Base-by-base conservation (phyloP, 1,284 basidiomycete genomes). In the Thecaphora thlaspeos region DNA sequence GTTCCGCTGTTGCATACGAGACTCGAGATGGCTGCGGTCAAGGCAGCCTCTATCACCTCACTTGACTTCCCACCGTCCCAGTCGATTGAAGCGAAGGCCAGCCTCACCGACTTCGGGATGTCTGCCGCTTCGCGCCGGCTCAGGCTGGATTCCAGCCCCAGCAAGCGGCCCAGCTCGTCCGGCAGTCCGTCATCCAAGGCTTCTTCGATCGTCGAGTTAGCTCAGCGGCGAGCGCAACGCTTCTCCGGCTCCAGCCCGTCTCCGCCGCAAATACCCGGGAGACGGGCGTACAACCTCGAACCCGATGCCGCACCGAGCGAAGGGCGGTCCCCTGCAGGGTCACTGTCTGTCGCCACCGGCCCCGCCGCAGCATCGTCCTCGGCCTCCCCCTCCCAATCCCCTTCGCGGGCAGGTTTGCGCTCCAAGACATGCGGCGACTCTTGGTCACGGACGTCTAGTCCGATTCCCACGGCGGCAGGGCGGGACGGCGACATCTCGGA, bases 361-460 rank as follows among this genome's bases (percentile, higher is more conserved):
- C 38, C 51, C 24, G 45, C 42, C 26, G 26, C 26, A 28, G 26
- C 26, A 28, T 28, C 26, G 12, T 19, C 49, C 19, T 54, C 60
- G 36, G 26, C 56, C 18, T 46, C 55, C 2, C 49, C 55, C 1
- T 63, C 55, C 11, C 52, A 51, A 18, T 52, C 61, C 5, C 48
- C 48, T 7, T 55, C 52, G 32, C 51, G 52, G 17, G 46, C 45
- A n/a, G n/a, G n/a, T n/a, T n/a, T n/a, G n/a, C n/a, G n/a, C n/a
- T n/a, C n/a, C n/a, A n/a, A n/a, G n/a, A n/a, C n/a, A n/a, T n/a
- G n/a, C n/a, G n/a, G 26, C 26, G 26, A 28, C 7, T 28, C 26
- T 28, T 11, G 26, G 11, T 28, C 26, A 11, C 26, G 24, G 40
- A 32, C 55, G 45, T 42, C 41, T 51, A n/a, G 39, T 36, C 15